Evolutionary conservation across 352 stramenopile species (phyloP).

Genomic region (Stramenopiles sp.): DNA sequence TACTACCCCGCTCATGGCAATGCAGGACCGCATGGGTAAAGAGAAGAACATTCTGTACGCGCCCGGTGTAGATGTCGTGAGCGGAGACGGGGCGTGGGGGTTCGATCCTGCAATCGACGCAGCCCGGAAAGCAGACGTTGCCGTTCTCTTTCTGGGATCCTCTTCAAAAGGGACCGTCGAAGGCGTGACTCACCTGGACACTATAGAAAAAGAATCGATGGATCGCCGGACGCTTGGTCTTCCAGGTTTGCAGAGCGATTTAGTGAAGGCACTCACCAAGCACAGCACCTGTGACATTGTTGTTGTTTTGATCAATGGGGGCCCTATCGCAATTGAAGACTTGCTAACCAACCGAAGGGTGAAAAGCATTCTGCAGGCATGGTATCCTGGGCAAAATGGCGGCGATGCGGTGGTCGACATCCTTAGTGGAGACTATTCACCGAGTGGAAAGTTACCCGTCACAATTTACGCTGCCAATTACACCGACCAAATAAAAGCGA

Average conservation of each 20-base stretch:
- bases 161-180: too few relatives aligned
- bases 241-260: conserved; percentile 12
- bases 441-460: conserved; percentile 17
- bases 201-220: conserved; percentile 11
- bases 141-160: conserved; percentile 18
- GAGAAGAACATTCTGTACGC: too few relatives aligned
- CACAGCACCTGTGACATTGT: conserved; percentile 9
- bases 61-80: neutral
- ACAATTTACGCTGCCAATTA: conserved; percentile 18
- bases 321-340: conserved; percentile 14
- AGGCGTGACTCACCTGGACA: too few relatives aligned
- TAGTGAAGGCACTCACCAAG: neutral
- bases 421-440: conserved; percentile 11
- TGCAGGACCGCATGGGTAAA: too few relatives aligned
- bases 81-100: neutral
- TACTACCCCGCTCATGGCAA: too few relatives aligned
- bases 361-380: conserved; percentile 15
- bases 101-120: neutral
- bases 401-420: conserved; percentile 13
- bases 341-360: neutral
- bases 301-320: conserved; percentile 18
- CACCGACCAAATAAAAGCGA: conserved; percentile 3
- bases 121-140: conserved; percentile 3
- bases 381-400: conserved; percentile 9
- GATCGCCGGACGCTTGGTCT: conserved; percentile 13